A percentile compares a stretch with the other conserved stretches of the same genome.
Evolutionary conservation across 2,329 filamentous ascomycete species (phyloP).

Genomic region (Camillea tinctor): DNA sequence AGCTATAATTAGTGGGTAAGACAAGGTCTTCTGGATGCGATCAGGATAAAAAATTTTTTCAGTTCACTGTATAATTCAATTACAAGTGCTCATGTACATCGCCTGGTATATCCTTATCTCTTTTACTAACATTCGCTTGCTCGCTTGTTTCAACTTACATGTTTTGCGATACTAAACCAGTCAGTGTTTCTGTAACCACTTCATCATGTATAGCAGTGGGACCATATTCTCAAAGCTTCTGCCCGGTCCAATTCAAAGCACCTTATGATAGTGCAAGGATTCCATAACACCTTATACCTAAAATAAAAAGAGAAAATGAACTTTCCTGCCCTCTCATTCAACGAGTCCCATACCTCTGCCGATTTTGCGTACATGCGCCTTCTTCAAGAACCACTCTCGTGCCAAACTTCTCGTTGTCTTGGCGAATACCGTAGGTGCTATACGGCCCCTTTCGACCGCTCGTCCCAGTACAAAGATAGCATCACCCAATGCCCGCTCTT

Average conservation of each 20-base stretch:
- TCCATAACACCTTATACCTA: neutral
- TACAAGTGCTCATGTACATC: neutral
- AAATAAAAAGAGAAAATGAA: neutral
- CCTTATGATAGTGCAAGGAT: neutral
- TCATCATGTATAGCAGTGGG: neutral
- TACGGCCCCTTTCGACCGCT: conserved; percentile 70
- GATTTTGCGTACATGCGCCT: conserved; percentile 77
- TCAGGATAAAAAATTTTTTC: no score
- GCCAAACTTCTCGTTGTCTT: conserved; percentile 74
- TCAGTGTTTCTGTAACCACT: neutral
- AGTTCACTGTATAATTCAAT: neutral
- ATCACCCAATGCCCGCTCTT: conserved; percentile 83
- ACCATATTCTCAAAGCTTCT: neutral
- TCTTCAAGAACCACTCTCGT: conserved; percentile 80
- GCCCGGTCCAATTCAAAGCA: neutral
- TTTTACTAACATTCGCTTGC: neutral
- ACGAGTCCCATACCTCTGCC: conserved; percentile 70
- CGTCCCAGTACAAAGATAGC: conserved; percentile 79
- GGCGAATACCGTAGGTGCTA: conserved; percentile 71
- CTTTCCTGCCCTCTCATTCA: conserved; percentile 26
- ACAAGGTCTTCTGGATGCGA: no score
- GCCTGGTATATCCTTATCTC: neutral
- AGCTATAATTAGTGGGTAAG: no score
- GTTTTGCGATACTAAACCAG: neutral
- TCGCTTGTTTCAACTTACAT: neutral